phyloP scores from a whole-genome alignment of 805 yeast genomes.

The Alloascoidea hylecoeti region DNA sequence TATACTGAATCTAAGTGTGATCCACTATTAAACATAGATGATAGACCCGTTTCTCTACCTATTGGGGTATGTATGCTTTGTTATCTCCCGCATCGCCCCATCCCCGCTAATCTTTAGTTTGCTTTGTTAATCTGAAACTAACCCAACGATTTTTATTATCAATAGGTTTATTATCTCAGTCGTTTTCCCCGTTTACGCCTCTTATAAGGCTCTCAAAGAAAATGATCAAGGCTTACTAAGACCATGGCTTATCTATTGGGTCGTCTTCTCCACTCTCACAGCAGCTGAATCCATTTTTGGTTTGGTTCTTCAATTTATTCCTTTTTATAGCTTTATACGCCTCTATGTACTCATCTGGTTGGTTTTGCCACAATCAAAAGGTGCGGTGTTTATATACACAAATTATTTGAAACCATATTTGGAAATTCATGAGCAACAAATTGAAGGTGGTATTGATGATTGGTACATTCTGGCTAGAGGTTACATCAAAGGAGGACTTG shows the following conservation, averaged over 20 bases:
- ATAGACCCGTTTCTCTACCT: too few species aligned
- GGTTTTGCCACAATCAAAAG: slow-evolving; percentile 34
- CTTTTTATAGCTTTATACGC: slow-evolving; percentile 36
- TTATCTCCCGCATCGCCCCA: too few species aligned
- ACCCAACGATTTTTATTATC: too few species aligned
- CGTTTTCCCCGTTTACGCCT: slow-evolving; percentile 44
- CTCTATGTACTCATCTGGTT: slow-evolving; percentile 45
- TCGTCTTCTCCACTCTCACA: slow-evolving; percentile 31
- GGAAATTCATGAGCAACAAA: slow-evolving; percentile 16
- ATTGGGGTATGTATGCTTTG: too few species aligned
- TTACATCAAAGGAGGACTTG: background rate
- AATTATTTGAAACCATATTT: slow-evolving; percentile 24
- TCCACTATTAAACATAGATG: too few species aligned
- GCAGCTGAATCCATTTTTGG: slow-evolving; percentile 25
- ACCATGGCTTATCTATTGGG: slow-evolving; percentile 54
- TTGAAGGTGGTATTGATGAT: slow-evolving; percentile 15
- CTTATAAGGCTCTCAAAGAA: slow-evolving; percentile 39
- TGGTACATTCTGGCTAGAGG: background rate
- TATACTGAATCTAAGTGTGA: too few species aligned
- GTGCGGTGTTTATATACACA: slow-evolving; percentile 26
- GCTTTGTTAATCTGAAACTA: too few species aligned
- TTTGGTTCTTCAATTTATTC: slow-evolving; percentile 32
- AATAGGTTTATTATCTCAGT: slow-evolving; percentile 23
- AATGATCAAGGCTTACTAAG: slow-evolving; percentile 21
- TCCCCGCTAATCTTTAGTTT: too few species aligned